These are phyloP conservation scores for Aegilops longissima DNA, from an alignment of 176 grass and related monocot species.

Conservation along the genomic window DNA sequence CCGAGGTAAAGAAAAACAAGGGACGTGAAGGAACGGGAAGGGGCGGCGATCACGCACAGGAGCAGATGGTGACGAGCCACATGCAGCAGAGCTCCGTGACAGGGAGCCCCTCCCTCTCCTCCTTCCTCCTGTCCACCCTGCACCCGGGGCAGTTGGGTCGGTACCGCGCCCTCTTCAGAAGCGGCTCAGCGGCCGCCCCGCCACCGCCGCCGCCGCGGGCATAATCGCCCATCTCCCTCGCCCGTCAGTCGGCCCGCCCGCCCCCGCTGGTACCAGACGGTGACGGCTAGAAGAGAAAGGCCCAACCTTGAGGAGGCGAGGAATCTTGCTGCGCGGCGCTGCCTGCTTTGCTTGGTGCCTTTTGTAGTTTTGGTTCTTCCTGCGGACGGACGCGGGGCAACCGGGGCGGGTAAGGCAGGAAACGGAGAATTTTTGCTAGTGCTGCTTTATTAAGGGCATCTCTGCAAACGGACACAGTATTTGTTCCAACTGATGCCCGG, in stretches of 20 bases:
- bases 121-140: slow-evolving; percentile 42
- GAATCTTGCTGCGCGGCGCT: not conserved
- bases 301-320: not conserved
- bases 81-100: slow-evolving; percentile 44
- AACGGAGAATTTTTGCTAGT: no score
- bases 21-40: not conserved
- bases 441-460: no score
- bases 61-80: slow-evolving; percentile 56
- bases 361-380: not conserved
- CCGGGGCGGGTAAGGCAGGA: no score
- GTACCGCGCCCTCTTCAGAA: slow-evolving; percentile 25
- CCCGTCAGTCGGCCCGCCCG: not conserved
- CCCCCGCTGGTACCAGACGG: not conserved
- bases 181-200: not conserved
- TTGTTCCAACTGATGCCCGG: no score
- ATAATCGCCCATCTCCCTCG: slow-evolving; percentile 14
- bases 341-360: not conserved
- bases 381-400: not conserved
- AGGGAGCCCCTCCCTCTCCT: slow-evolving; percentile 31
- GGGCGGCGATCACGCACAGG: slow-evolving; percentile 24
- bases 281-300: not conserved
- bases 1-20: not conserved
- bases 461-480: no score
- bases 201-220: not conserved
- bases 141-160: slow-evolving; percentile 45